phyloP scores from a whole-genome alignment of 2,329 filamentous ascomycete genomes.

The Neodidymelliopsis sp. region DNA sequence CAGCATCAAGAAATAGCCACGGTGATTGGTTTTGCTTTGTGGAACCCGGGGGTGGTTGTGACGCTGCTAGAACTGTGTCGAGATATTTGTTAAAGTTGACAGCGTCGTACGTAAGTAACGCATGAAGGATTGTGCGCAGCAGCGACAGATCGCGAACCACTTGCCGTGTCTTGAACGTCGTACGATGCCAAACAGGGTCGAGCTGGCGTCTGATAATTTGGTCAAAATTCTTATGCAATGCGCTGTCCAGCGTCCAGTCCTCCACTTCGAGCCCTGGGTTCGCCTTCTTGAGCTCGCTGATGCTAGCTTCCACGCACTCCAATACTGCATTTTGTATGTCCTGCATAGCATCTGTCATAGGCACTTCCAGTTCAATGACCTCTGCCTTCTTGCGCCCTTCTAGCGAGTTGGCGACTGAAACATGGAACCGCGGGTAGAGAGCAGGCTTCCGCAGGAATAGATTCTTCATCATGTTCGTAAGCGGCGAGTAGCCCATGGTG shows the following conservation, averaged over 20 bases:
- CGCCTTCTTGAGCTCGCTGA: conserved; percentile 89
- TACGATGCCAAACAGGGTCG: conserved; percentile 95
- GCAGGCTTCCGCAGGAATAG: conserved; percentile 88
- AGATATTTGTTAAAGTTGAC: conserved; percentile 92
- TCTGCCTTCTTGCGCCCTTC: conserved; percentile 94
- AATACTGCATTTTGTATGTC: conserved; percentile 93
- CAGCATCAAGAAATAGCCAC: conserved; percentile 95
- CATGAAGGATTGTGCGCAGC: conserved; percentile 80
- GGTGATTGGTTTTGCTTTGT: conserved; percentile 89
- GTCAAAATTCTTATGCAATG: conserved; percentile 91
- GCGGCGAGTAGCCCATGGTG: conserved; percentile 83
- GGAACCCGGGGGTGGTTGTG: conserved; percentile 86
- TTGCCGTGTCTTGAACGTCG: conserved; percentile 93
- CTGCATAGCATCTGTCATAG: conserved; percentile 93
- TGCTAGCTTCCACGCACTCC: conserved; percentile 94
- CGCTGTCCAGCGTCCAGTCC: conserved; percentile 95
- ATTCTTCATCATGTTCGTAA: conserved; percentile 90
- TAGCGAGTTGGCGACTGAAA: conserved; percentile 85
- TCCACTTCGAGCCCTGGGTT: conserved; percentile 93
- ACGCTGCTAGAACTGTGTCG: conserved; percentile 90
- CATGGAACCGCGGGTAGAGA: conserved; percentile 92
- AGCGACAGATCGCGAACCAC: conserved; percentile 90
- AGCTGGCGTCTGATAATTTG: conserved; percentile 85
- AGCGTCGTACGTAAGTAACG: conserved; percentile 83
- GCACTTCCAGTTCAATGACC: conserved; percentile 94